Conservation (phyloP, 257 asterid genomes). For the Mentha longifolia region DNA sequence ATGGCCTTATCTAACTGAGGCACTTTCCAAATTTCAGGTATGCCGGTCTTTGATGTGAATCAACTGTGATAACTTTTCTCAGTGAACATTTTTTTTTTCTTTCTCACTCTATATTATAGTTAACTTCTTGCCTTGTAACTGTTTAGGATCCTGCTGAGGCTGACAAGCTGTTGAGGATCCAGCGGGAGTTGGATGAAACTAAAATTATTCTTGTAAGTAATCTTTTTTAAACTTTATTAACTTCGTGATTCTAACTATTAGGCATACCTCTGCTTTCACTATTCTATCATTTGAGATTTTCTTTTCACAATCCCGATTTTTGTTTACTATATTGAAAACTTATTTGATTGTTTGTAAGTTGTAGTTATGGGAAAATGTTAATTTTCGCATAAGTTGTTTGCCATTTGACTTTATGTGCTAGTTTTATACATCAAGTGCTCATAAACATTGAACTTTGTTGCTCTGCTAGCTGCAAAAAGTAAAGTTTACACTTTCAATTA, state of each 20-base stretch:
- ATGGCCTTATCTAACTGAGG: constrained; percentile 81
- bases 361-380: too few relatives aligned
- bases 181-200: constrained; percentile 94
- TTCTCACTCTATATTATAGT: not conserved
- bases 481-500: too few relatives aligned
- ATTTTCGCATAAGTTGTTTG: not conserved
- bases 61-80: not conserved
- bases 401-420: not conserved
- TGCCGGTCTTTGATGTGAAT: constrained; percentile 16
- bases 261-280: not conserved
- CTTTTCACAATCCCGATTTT: not conserved
- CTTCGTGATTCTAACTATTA: not conserved
- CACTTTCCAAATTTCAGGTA: constrained; percentile 67
- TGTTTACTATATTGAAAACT: too few relatives aligned
- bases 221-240: constrained; percentile 21
- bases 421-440: not conserved
- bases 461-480: not conserved
- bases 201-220: constrained; percentile 90
- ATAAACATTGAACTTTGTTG: not conserved
- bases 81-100: constrained; percentile 5
- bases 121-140: constrained; percentile 23
- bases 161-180: constrained; percentile 88
- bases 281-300: not conserved
- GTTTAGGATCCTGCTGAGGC: constrained; percentile 96
- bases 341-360: not conserved